Conservation (phyloP, 768 basidiomycete species). For the Kwoniella newhampshirensis region DNA sequence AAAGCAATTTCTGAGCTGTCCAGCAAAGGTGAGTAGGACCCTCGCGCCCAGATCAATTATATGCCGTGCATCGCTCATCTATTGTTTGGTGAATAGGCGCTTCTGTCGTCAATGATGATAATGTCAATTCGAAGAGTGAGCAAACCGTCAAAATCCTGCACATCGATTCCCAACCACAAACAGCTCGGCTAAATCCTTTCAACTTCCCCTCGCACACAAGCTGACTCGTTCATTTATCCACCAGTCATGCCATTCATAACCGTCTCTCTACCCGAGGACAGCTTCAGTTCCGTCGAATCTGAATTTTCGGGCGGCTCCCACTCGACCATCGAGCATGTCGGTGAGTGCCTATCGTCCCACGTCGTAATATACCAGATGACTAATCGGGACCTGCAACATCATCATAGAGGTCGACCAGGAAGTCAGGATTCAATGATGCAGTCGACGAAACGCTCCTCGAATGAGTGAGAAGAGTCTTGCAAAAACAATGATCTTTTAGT, state of each 20-base stretch:
- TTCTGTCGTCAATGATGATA: slow-evolving; percentile 30
- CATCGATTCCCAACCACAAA: neutral
- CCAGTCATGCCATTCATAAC: slow-evolving; percentile 44
- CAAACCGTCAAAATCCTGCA: neutral
- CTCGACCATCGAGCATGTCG: slow-evolving; percentile 70
- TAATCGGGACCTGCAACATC: neutral
- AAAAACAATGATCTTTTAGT: too few relatives aligned
- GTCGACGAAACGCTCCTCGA: too few relatives aligned
- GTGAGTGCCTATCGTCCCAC: slow-evolving; percentile 59
- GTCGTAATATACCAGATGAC: neutral
- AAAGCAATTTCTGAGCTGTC: slow-evolving; percentile 32
- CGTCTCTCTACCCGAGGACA: slow-evolving; percentile 27
- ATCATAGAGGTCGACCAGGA: slow-evolving; percentile 36
- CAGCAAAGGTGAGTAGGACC: slow-evolving; percentile 26
- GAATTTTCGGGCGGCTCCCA: slow-evolving; percentile 61
- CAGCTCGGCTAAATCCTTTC: neutral
- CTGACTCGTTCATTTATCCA: neutral
- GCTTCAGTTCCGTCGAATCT: slow-evolving; percentile 30
- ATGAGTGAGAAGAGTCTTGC: too few relatives aligned
- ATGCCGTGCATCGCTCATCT: neutral
- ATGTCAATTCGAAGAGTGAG: slow-evolving; percentile 38
- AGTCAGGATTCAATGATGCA: slow-evolving; percentile 26
- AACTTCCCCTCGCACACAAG: neutral
- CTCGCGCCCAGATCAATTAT: neutral
- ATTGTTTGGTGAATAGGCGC: slow-evolving; percentile 20